Percentiles rank a stretch among this genome's conserved stretches.
Conservation (phyloP, 2,329 filamentous ascomycete species). For the Fusarium pseudograminearum region DNA sequence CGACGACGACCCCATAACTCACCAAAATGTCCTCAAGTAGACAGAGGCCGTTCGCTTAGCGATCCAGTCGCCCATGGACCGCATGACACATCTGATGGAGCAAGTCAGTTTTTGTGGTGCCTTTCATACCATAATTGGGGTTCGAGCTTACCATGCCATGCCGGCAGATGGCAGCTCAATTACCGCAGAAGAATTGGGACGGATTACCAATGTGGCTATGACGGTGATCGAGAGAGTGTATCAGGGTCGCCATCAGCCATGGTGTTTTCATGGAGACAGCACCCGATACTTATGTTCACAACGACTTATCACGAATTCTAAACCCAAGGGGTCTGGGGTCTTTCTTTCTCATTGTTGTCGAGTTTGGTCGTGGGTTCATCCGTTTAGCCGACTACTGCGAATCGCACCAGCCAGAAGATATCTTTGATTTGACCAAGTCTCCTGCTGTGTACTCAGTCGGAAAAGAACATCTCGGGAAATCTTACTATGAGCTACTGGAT, state of each 20-base stretch:
- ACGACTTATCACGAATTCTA: slow-evolving; percentile 48
- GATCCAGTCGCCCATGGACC: slow-evolving; percentile 47
- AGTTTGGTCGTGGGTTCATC: slow-evolving; percentile 48
- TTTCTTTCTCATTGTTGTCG: slow-evolving; percentile 50
- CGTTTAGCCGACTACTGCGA: slow-evolving; percentile 50
- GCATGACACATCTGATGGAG: slow-evolving; percentile 45
- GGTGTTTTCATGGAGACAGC: slow-evolving; percentile 50
- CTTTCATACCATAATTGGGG: slow-evolving; percentile 47
- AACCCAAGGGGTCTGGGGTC: slow-evolving; percentile 47
- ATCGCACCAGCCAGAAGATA: slow-evolving; percentile 48
- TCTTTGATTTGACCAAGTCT: slow-evolving; percentile 51
- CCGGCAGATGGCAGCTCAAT: slow-evolving; percentile 44
- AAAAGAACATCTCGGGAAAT: slow-evolving; percentile 50
- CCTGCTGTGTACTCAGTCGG: slow-evolving; percentile 51
- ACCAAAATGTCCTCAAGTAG: slow-evolving; percentile 43
- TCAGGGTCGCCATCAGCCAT: slow-evolving; percentile 48
- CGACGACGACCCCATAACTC: slow-evolving; percentile 41
- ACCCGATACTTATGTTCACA: slow-evolving; percentile 51
- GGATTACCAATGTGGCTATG: slow-evolving; percentile 46
- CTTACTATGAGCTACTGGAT: slow-evolving; percentile 53
- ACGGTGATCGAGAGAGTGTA: slow-evolving; percentile 51
- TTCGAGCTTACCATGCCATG: slow-evolving; percentile 46
- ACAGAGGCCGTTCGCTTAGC: slow-evolving; percentile 41
- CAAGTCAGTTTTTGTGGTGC: slow-evolving; percentile 41
- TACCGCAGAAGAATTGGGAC: slow-evolving; percentile 38